Base-by-base conservation (phyloP, 2,329 filamentous ascomycete genomes). In the Calcarisporium arbuscula region DNA sequence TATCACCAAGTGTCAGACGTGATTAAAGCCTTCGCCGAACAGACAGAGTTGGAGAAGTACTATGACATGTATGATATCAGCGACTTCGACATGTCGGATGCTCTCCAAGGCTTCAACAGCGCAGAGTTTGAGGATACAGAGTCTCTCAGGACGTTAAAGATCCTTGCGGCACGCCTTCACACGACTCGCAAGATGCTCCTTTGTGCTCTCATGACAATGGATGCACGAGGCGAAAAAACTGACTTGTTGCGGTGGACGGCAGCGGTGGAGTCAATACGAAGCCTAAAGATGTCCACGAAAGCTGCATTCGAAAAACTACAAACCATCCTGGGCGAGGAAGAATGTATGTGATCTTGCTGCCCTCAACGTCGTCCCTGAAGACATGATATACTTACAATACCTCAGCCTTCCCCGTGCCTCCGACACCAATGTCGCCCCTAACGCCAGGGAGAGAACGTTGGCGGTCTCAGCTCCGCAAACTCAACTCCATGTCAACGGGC, bases 11-110 rank as follows among this genome's bases (percentile, higher is more conserved):
- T 83, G 10, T 82, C 80, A 42, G 67, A 71, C 26, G 69, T 70
- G 4, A 67, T 96, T 15, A 81, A 81, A 52, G 74, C 74, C 1
- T 77, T 94, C 36, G 78, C 89, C 2, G 80, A 89, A 54, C 77
- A 84, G 50, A 74, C 83, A 31, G 85, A 95, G 51, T 64, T 98
- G 28, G 87, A 94, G 48, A 92, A 88, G 60, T 94, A 95, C 54
- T 85, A 92, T 50, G 90, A 96, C 52, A 83, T 90, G 40, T 89
- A 90, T 53, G 85, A 89, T 45, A 77, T 90, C 40, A 84, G 76
- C 41, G 73, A 81, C 38, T 74, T 80, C 37, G 84, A 89, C 54
- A 75, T 86, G 22, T 71, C 75, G 15, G 82, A 86, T 47, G 76
- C 81, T n/a, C 70, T 80, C 45, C 64, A 71, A 28, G 77, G 77